Evolutionary conservation across 1,284 basidiomycete species (phyloP).

Genomic region (Sphaerobolus stellatus): DNA sequence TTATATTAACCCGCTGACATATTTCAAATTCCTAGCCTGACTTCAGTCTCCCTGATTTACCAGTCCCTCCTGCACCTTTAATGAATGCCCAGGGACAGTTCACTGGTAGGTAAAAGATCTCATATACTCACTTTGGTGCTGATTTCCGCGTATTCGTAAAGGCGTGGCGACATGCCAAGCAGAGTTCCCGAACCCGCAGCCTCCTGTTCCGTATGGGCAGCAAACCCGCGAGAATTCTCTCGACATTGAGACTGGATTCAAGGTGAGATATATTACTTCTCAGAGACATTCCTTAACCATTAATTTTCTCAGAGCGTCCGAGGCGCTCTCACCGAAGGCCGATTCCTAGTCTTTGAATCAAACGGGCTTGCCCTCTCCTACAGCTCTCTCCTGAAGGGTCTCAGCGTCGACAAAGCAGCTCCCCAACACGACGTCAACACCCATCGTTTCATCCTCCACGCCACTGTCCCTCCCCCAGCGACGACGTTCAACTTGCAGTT

Average conservation of each 20-base stretch:
- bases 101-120: slow-evolving; percentile 8
- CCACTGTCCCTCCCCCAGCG: slow-evolving; percentile 3
- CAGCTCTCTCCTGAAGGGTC: neutral
- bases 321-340: slow-evolving; percentile 24
- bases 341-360: slow-evolving; percentile 23
- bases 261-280: slow-evolving; percentile 14
- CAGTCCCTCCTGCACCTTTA: slow-evolving; percentile 2
- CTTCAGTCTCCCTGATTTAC: slow-evolving; percentile 9
- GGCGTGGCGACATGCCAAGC: slow-evolving; percentile 1
- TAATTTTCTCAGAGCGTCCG: slow-evolving; percentile 12
- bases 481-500: slow-evolving; percentile 12
- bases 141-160: slow-evolving; percentile 12
- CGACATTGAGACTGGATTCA: slow-evolving; percentile 21
- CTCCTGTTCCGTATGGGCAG: slow-evolving; percentile 8
- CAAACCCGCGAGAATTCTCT: slow-evolving; percentile 14
- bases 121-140: slow-evolving; percentile 9
- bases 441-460: slow-evolving; percentile 11
- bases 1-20: neutral
- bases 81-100: slow-evolving; percentile 18
- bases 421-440: neutral
- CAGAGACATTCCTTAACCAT: neutral
- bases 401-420: neutral
- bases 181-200: slow-evolving; percentile 8
- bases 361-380: slow-evolving; percentile 16
- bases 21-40: slow-evolving; percentile 6